A percentile compares a stretch with the other conserved stretches of the same genome.
These are phyloP conservation scores for Amanita fuliginea DNA, from an alignment of 768 basidiomycete species.

Conservation along the genomic window DNA sequence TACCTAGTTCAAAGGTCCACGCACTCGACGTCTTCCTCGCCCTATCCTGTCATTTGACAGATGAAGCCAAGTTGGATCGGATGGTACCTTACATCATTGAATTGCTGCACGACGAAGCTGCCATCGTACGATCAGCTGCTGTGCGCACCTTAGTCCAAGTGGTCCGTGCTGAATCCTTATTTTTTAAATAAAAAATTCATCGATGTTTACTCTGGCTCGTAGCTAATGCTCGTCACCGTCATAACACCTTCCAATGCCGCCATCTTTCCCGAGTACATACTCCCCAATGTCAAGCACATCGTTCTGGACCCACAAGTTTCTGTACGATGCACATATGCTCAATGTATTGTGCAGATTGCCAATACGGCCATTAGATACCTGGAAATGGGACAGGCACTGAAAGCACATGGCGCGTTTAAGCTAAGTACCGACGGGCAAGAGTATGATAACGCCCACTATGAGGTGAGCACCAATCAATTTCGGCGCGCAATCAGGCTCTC, in stretches of 20 bases:
- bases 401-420: conserved; percentile 69
- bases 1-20: conserved; percentile 79
- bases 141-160: conserved; percentile 74
- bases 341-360: conserved; percentile 76
- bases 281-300: conserved; percentile 80
- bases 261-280: conserved; percentile 91
- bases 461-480: conserved; percentile 33
- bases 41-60: conserved; percentile 70
- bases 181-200: neutral
- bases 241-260: conserved; percentile 74
- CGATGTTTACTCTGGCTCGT: neutral
- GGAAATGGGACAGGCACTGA: conserved; percentile 88
- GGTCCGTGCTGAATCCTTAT: conserved; percentile 32
- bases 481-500: neutral
- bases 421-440: conserved; percentile 54
- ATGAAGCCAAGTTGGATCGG: conserved; percentile 91
- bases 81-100: conserved; percentile 90
- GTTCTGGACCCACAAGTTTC: conserved; percentile 77
- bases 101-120: conserved; percentile 75
- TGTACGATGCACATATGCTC: conserved; percentile 72
- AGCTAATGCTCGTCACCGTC: conserved; percentile 51
- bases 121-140: conserved; percentile 72
- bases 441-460: conserved; percentile 70
- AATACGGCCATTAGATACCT: conserved; percentile 81
- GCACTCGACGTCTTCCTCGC: conserved; percentile 83